Base-by-base conservation (phyloP, 805 yeast genomes). In the Nakazawaea sp. region DNA sequence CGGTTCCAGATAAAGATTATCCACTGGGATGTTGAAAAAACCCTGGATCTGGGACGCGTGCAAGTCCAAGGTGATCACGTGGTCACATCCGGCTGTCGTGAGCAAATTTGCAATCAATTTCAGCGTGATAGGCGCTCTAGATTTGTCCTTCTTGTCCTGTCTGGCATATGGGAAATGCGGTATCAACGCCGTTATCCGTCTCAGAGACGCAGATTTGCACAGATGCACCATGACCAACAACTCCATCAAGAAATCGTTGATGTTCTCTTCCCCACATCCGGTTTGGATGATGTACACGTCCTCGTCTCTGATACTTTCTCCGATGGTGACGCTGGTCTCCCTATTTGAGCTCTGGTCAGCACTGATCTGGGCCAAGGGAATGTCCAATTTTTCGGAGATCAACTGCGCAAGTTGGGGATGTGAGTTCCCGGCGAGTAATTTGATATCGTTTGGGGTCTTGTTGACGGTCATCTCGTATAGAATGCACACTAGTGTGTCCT, bases 31-130 rank as follows among this genome's bases (percentile, higher is more conserved):
- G 45, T 78, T 78, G 67, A 90, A 90, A 55, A 90, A 90, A 2
- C 98, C 98, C 66, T 92, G 97, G 50, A 92, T 92, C 59, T 90
- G 98, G 9, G 96, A 84, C 7, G 97, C 97, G 56, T 90, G 98
- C 47, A 90, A 67, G 59, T 90, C 98, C 94, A 90, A 81, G 17
- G 97, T 92, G 46, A 90, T 88, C 27, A 90, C 90, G 61, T 92
- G 97, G 55, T 86, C 75, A 61, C 96, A 89, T 5, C 98, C 97
- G 3, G 97, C 92, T 2, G 96, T 85, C 40, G 87, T 85, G 35
- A 90, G 66, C 70, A 90, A 67, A 54, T 90, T 86, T 5, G 97
- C 97, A 62, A 90, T 77, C 43, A 90, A 68, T 56, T 90, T 89
- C 35, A 97, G 97, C 7, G 97, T 87, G 43, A 90, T 88, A 20